Conservation (phyloP, 2,329 filamentous ascomycete genomes). For the Nemania serpens region DNA sequence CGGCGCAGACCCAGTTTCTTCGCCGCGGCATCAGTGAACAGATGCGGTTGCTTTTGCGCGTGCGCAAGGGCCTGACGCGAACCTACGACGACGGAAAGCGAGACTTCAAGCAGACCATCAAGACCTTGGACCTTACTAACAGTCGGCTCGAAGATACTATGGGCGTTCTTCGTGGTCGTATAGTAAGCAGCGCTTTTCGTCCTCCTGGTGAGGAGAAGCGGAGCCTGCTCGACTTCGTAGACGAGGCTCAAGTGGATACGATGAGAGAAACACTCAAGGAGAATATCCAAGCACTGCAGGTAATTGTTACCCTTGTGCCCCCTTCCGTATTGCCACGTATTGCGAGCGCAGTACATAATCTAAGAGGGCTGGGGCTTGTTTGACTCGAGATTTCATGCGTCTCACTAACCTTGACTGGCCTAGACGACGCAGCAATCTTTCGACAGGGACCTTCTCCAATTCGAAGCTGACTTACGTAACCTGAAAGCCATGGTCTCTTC, state of each 20-base stretch:
- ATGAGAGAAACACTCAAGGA: slow-evolving; percentile 70
- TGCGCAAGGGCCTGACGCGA: slow-evolving; percentile 56
- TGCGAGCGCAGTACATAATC: neutral
- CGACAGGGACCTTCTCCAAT: slow-evolving; percentile 73
- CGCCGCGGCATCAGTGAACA: slow-evolving; percentile 64
- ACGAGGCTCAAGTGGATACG: slow-evolving; percentile 69
- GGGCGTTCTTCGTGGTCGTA: slow-evolving; percentile 64
- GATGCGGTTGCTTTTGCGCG: slow-evolving; percentile 54
- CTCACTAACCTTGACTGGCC: slow-evolving; percentile 23
- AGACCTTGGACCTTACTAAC: slow-evolving; percentile 69
- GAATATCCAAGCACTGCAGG: slow-evolving; percentile 73
- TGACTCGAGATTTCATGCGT: neutral
- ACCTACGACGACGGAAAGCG: slow-evolving; percentile 63
- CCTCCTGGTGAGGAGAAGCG: slow-evolving; percentile 62
- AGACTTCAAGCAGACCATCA: slow-evolving; percentile 66
- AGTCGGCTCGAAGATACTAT: slow-evolving; percentile 69
- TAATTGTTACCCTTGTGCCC: slow-evolving; percentile 38
- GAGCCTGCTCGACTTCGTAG: slow-evolving; percentile 75
- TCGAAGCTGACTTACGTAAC: slow-evolving; percentile 73
- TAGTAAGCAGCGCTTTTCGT: slow-evolving; percentile 67
- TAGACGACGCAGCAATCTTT: slow-evolving; percentile 71
- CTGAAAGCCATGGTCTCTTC: slow-evolving; percentile 63
- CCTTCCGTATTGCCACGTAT: neutral
- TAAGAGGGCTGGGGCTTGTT: neutral
- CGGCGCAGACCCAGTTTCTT: slow-evolving; percentile 71